Evolutionary conservation across 2,329 filamentous ascomycete species (phyloP), one percentile per base, ranked within the genome.

Genomic region (Monilinia laxa): DNA sequence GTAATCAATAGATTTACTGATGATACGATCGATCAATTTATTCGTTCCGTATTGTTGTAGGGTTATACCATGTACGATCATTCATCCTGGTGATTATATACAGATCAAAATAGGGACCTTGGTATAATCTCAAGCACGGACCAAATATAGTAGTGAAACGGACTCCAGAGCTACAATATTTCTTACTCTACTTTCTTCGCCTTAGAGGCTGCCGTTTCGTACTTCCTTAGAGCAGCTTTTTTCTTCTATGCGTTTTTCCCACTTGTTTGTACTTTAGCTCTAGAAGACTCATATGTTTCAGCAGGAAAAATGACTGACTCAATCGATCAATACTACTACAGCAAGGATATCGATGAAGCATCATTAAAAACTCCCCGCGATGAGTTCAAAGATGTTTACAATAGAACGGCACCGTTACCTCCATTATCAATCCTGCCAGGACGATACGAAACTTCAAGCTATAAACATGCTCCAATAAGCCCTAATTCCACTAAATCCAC

Each of bases 401-500:
- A 65, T 23, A 65, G 35, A 42, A 59, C 63, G 10, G 20, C 53
- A 7, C 38, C 28, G n/a, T 25, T 59, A 2, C 38, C 63, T 47
- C 54, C 31, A 31, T 18, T 58, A 35, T 56, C 62, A 23, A 35
- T 45, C 14, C 5, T 10, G 11, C 6, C 20, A 23, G 42, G 51
- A 60, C n/a, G 28, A 49, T 47, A 18, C 42, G 42, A 35, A 25
- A 49, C 20, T 38, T 20, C 57, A 49, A 51, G 45, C 1, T 60
- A 28, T 16, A 35, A 35, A 18, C 7, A 9, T 11, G 28, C 10
- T 7, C 57, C 45, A 28, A 51, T 38, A 35, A 51, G 28, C 6
- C 42, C 63, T 35, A 51, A 59, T 23, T 60, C 57, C 4, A n/a
- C 57, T 20, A 38, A 52, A 31, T 59, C 45, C n/a, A n/a, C 18